phyloP scores from a whole-genome alignment of 1,139 yeast species.

The Saccharomyces hybrid region DNA sequence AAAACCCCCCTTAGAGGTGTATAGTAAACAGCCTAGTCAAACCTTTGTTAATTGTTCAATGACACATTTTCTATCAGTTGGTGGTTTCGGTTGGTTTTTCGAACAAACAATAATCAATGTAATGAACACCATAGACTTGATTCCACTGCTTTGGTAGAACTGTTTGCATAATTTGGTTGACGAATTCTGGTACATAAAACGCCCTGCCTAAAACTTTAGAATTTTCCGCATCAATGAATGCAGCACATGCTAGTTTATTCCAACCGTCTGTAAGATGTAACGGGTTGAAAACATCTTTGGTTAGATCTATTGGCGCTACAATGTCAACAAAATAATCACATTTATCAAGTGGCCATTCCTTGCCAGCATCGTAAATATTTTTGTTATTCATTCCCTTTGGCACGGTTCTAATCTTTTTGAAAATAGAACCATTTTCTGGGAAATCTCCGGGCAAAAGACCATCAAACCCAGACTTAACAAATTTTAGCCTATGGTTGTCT shows the following conservation, averaged over 20 bases:
- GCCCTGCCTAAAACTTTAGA: conserved; percentile 37
- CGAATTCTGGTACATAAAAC: conserved; percentile 31
- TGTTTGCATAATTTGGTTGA: conserved; percentile 13
- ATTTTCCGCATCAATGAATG: conserved; percentile 32
- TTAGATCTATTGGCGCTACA: conserved; percentile 12
- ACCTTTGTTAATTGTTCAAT: too few species aligned
- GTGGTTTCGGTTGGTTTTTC: conserved; percentile 7
- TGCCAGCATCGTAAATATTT: conserved; percentile 51
- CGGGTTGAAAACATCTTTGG: conserved; percentile 23
- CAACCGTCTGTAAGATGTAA: conserved; percentile 25
- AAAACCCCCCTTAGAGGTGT: neutral
- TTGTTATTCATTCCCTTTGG: conserved; percentile 69
- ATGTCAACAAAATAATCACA: conserved; percentile 62
- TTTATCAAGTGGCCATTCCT: conserved; percentile 36
- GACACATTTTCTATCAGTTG: neutral
- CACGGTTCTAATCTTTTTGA: conserved; percentile 30
- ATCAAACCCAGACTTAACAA: conserved; percentile 69
- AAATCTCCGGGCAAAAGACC: conserved; percentile 90
- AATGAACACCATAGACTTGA: conserved; percentile 16
- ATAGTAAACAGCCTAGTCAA: neutral
- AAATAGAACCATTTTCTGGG: conserved; percentile 35
- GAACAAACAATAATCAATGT: conserved; percentile 28
- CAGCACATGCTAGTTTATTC: conserved; percentile 31
- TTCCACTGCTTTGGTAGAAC: conserved; percentile 15
- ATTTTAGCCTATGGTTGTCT: conserved; percentile 49